Conservation (phyloP, 1,284 basidiomycete genomes). For the Leccinum subrobustum region DNA sequence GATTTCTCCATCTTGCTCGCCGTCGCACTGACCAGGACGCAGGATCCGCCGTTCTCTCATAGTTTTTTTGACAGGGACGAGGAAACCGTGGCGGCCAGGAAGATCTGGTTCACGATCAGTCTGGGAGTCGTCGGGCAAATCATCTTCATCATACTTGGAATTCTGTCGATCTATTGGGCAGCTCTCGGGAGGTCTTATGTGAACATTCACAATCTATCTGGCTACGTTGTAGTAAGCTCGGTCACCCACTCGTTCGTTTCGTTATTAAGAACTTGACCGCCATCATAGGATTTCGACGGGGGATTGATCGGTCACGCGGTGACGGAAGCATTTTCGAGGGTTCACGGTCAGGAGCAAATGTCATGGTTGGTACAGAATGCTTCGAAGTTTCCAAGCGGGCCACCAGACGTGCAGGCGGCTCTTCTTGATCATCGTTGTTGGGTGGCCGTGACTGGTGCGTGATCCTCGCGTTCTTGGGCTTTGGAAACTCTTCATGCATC, state of each 20-base stretch:
- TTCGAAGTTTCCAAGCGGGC: conserved; percentile 42
- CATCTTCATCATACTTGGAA: conserved; percentile 30
- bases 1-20: neutral
- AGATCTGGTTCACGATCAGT: conserved; percentile 34
- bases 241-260: neutral
- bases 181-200: conserved; percentile 30
- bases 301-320: conserved; percentile 44
- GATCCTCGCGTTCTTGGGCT: neutral
- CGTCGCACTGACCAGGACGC: conserved; percentile 23
- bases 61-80: conserved; percentile 35
- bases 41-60: conserved; percentile 37
- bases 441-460: conserved; percentile 43
- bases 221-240: conserved; percentile 38
- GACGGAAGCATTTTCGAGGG: conserved; percentile 33
- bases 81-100: conserved; percentile 32
- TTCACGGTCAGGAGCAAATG: conserved; percentile 27
- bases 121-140: conserved; percentile 24
- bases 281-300: conserved; percentile 53
- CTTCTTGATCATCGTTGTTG: conserved; percentile 44
- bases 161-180: conserved; percentile 42
- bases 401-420: conserved; percentile 34
- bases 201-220: conserved; percentile 37
- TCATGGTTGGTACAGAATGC: conserved; percentile 42
- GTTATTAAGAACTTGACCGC: neutral
- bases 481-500: neutral